Evolutionary conservation across 495 filamentous ascomycete species (phyloP).

Genomic region (Penicillium paradoxum): DNA sequence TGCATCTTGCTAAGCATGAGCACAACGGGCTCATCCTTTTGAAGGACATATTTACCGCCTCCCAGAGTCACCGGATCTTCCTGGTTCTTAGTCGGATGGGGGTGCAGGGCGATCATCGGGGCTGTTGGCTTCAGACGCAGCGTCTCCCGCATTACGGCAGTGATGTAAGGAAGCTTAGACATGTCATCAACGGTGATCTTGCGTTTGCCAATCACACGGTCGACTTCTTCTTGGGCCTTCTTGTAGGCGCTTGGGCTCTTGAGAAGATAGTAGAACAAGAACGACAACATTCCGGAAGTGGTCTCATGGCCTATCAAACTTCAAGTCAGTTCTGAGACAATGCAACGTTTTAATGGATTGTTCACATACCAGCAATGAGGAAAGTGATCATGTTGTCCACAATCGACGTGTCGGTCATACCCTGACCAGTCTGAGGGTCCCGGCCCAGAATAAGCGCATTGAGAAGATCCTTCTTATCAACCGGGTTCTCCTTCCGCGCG

Average conservation of each 20-base stretch:
- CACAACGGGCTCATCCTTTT: constrained; percentile 50
- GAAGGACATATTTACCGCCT: constrained; percentile 56
- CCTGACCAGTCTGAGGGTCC: constrained; percentile 62
- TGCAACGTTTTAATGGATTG: no score
- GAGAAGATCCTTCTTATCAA: constrained; percentile 63
- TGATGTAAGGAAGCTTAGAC: constrained; percentile 59
- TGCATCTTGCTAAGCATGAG: constrained; percentile 57
- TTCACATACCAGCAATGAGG: constrained; percentile 48
- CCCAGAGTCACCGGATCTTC: constrained; percentile 50
- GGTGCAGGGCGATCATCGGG: constrained; percentile 40
- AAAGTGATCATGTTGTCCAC: constrained; percentile 70
- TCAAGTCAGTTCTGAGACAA: constrained; percentile 8
- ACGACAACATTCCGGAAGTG: constrained; percentile 54
- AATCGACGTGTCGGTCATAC: constrained; percentile 56
- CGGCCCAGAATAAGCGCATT: constrained; percentile 64
- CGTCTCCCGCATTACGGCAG: constrained; percentile 65
- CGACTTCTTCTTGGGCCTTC: constrained; percentile 63
- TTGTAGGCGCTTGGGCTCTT: constrained; percentile 55
- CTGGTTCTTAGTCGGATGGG: constrained; percentile 40
- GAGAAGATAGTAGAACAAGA: constrained; percentile 55
- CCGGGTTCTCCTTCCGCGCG: constrained; percentile 50
- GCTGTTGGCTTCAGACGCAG: constrained; percentile 62
- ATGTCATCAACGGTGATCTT: constrained; percentile 63
- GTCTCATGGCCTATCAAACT: constrained; percentile 60
- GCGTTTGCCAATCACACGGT: constrained; percentile 58